Evolutionary conservation across 2,329 filamentous ascomycete species (phyloP).

Genomic region (Claviceps sp.): DNA sequence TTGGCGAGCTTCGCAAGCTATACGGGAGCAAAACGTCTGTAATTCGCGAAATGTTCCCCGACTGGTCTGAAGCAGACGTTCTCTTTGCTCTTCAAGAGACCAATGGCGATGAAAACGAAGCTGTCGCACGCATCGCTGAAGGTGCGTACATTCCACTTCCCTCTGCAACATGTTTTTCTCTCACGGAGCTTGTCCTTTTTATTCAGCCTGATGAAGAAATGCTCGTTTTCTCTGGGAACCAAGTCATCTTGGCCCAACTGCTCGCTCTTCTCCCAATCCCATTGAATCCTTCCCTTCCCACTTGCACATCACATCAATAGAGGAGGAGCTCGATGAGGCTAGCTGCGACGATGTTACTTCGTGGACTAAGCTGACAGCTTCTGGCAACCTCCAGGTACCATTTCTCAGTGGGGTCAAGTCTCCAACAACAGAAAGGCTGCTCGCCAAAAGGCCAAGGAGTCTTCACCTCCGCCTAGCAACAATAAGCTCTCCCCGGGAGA

Average conservation of each 20-base stretch:
- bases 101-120: slow-evolving; percentile 60
- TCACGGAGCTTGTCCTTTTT: neutral
- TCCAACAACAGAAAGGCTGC: slow-evolving; percentile 68
- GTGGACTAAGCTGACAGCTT: slow-evolving; percentile 7
- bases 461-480: slow-evolving; percentile 35
- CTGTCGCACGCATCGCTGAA: slow-evolving; percentile 68
- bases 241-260: too few species aligned
- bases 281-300: too few species aligned
- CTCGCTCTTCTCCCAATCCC: too few species aligned
- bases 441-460: slow-evolving; percentile 59
- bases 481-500: slow-evolving; percentile 30
- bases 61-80: slow-evolving; percentile 92
- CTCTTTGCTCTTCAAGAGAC: slow-evolving; percentile 87
- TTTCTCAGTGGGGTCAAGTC: slow-evolving; percentile 76
- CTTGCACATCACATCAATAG: too few species aligned
- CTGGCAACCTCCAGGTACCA: slow-evolving; percentile 41
- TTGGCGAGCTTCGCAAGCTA: slow-evolving; percentile 83
- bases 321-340: too few species aligned
- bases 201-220: neutral
- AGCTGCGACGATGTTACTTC: too few species aligned
- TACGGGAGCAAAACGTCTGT: slow-evolving; percentile 66
- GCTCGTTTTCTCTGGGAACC: neutral
- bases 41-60: slow-evolving; percentile 85
- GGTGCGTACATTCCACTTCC: slow-evolving; percentile 34
- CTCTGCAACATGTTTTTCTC: neutral